Percentiles rank a stretch among this genome's conserved stretches.
Evolutionary conservation across 805 yeast species (phyloP).

Genomic region (Metschnikowia lochheadii): DNA sequence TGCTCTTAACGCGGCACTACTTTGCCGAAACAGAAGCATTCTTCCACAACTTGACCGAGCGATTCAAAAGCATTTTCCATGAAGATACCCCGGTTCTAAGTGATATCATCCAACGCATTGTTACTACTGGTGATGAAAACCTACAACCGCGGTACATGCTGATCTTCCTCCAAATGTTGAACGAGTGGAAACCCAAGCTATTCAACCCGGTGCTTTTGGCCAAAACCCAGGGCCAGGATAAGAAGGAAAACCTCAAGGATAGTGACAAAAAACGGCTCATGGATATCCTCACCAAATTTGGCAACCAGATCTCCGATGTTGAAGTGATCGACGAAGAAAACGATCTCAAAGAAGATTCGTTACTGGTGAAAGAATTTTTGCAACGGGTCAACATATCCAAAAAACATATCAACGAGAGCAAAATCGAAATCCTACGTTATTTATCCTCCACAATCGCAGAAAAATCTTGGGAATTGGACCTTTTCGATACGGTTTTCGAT

Average conservation of each 20-base stretch:
- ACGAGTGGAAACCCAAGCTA: conserved; percentile 25
- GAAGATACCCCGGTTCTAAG: conserved; percentile 5
- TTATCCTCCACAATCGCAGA: conserved; percentile 16
- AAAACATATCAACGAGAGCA: conserved; percentile 21
- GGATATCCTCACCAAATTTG: conserved; percentile 35
- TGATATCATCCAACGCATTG: conserved; percentile 13
- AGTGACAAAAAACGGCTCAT: conserved; percentile 31
- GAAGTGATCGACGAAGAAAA: conserved; percentile 2
- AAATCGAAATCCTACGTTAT: conserved; percentile 21
- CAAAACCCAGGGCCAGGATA: conserved; percentile 1
- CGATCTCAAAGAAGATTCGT: conserved; percentile 7
- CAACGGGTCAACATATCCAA: conserved; percentile 7
- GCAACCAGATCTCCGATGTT: conserved; percentile 14
- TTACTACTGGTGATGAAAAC: neutral
- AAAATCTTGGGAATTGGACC: conserved; percentile 13
- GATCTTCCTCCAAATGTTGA: conserved; percentile 23
- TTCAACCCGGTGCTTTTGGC: conserved; percentile 17
- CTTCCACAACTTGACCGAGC: conserved; percentile 20
- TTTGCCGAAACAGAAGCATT: conserved; percentile 28
- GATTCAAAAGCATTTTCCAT: conserved; percentile 6
- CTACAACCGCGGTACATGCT: conserved; percentile 11
- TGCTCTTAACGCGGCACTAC: conserved; percentile 21
- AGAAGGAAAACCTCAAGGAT: conserved; percentile 12
- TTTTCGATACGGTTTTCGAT: conserved; percentile 31
- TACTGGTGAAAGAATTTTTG: conserved; percentile 15